Conservation (phyloP, 75 land plant genomes). For the Cryptomeria japonica region DNA sequence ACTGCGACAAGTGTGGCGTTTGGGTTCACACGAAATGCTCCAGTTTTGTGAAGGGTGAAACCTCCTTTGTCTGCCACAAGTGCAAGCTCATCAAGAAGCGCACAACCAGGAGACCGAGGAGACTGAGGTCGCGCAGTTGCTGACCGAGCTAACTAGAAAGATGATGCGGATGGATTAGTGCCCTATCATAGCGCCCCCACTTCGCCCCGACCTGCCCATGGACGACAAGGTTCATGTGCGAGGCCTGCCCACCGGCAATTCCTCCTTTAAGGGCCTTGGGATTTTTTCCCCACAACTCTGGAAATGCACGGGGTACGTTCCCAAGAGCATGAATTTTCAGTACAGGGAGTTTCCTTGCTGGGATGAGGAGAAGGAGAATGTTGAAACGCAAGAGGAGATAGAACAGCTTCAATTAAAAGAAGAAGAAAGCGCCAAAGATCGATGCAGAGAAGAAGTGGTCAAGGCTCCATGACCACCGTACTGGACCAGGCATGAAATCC, state of each 20-base stretch:
- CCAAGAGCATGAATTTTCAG: constrained; percentile 74
- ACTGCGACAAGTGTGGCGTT: constrained; percentile 96
- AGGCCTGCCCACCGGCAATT: constrained; percentile 90
- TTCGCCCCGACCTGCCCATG: constrained; percentile 53
- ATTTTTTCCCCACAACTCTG: constrained; percentile 77
- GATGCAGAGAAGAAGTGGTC: no score
- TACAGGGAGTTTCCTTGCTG: constrained; percentile 78
- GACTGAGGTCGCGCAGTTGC: constrained; percentile 86
- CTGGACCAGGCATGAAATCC: no score
- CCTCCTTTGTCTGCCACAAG: constrained; percentile 86
- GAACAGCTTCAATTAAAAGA: no score
- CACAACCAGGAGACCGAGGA: constrained; percentile 52
- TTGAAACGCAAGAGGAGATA: neutral
- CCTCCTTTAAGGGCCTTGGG: constrained; percentile 61
- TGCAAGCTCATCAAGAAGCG: constrained; percentile 69
- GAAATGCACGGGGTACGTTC: constrained; percentile 91
- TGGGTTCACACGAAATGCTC: constrained; percentile 99
- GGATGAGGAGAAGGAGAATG: constrained; percentile 29
- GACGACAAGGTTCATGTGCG: constrained; percentile 89
- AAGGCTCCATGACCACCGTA: no score
- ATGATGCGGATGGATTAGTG: constrained; percentile 32
- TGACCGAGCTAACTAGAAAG: constrained; percentile 74
- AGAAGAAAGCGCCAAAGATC: no score
- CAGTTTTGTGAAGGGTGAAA: constrained; percentile 65
- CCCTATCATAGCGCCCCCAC: constrained; percentile 17